Conservation (phyloP, 1,284 basidiomycete species). For the Anthracocystis panici-leucophaei region DNA sequence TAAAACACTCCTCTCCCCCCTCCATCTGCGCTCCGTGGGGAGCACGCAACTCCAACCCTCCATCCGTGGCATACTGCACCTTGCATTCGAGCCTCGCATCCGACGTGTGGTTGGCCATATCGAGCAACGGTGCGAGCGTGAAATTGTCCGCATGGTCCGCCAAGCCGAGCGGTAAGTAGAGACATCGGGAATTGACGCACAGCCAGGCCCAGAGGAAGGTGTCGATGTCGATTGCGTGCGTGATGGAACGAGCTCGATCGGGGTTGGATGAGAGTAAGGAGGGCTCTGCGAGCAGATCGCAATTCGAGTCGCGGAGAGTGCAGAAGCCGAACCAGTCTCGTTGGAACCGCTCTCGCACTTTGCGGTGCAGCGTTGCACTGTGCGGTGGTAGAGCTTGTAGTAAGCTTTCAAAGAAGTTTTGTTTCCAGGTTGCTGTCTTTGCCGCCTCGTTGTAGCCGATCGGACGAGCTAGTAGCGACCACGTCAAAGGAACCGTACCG, state of each 20-base stretch:
- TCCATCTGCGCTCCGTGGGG: slow-evolving; percentile 15
- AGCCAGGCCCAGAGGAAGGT: slow-evolving; percentile 60
- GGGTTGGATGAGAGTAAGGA: slow-evolving; percentile 8
- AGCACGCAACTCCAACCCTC: slow-evolving; percentile 52
- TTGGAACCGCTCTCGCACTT: slow-evolving; percentile 45
- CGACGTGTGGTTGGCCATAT: slow-evolving; percentile 67
- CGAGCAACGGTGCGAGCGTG: slow-evolving; percentile 64
- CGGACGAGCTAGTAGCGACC: slow-evolving; percentile 25
- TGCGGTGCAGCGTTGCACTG: slow-evolving; percentile 15
- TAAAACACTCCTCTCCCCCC: slow-evolving; percentile 60
- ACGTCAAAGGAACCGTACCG: slow-evolving; percentile 49
- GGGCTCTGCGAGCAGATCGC: slow-evolving; percentile 27
- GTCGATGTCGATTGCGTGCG: slow-evolving; percentile 8
- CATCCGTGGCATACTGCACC: slow-evolving; percentile 39
- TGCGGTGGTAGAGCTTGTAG: slow-evolving; percentile 39
- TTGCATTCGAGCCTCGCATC: slow-evolving; percentile 48
- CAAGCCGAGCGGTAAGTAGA: slow-evolving; percentile 56
- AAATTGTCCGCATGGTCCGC: slow-evolving; percentile 62
- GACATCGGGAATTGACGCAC: slow-evolving; percentile 65
- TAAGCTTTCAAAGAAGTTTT: slow-evolving; percentile 20
- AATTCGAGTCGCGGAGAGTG: slow-evolving; percentile 9
- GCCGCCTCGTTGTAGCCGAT: background rate
- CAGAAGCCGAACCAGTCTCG: slow-evolving; percentile 41
- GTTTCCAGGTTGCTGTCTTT: slow-evolving; percentile 1
- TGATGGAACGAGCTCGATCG: slow-evolving; percentile 11